Conservation (phyloP, 2,329 filamentous ascomycete species). For the Bimuria novae-zelandiae region DNA sequence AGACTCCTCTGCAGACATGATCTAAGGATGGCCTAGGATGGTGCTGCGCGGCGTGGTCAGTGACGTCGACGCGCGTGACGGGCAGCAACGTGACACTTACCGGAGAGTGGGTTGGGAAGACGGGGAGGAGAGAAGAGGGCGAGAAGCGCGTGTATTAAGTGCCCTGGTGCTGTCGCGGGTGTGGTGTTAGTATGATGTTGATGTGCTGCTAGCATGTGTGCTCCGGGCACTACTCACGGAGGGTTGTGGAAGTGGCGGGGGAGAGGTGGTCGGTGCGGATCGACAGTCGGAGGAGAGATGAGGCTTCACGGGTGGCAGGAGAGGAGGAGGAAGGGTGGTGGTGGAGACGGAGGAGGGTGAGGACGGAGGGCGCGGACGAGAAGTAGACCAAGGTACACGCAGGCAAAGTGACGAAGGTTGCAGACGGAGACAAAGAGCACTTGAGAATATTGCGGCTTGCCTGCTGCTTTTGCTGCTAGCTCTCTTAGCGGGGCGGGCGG, state of each 20-base stretch:
- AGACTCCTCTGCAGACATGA: constrained; percentile 50
- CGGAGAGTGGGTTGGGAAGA: constrained; percentile 12
- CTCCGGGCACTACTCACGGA: constrained; percentile 34
- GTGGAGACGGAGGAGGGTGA: constrained; percentile 25
- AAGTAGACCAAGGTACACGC: constrained; percentile 18
- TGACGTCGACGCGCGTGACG: constrained; percentile 29
- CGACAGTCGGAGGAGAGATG: constrained; percentile 17
- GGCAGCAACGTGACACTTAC: constrained; percentile 23
- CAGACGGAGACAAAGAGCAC: constrained; percentile 13
- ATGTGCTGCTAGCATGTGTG: constrained; percentile 21
- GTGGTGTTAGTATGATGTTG: constrained; percentile 28
- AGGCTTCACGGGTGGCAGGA: constrained; percentile 23
- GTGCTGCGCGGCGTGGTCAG: constrained; percentile 32
- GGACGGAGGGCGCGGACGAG: constrained; percentile 8
- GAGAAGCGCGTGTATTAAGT: constrained; percentile 17
- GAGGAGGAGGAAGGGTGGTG: constrained; percentile 20
- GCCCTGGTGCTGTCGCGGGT: constrained; percentile 20
- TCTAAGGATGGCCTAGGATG: constrained; percentile 40
- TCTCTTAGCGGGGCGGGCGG: constrained; percentile 40
- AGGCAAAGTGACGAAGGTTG: constrained; percentile 24
- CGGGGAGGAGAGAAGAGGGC: constrained; percentile 13
- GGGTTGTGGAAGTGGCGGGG: constrained; percentile 41
- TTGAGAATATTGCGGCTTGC: constrained; percentile 30
- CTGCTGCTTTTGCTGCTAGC: constrained; percentile 20
- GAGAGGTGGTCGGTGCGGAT: constrained; percentile 37